A percentile compares a stretch with the other conserved stretches of the same genome.
These are phyloP conservation scores for Mortierella sp. DNA, from an alignment of 371 early-diverging fungal species.

Conservation along the genomic window DNA sequence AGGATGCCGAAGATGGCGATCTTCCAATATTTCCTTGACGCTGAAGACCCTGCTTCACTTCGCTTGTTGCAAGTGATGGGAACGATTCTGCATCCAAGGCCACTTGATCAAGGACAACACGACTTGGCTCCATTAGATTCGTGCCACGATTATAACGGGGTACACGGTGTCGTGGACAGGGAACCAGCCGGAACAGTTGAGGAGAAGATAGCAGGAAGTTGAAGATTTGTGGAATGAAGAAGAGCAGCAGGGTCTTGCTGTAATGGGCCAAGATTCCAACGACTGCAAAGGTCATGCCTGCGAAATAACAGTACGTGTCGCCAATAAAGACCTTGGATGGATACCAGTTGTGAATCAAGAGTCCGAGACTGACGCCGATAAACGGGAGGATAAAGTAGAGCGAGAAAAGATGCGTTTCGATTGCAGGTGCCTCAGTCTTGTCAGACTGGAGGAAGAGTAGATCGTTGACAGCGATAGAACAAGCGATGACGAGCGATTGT, in stretches of 20 bases:
- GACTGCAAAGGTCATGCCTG: slow-evolving; percentile 98
- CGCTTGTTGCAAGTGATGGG: not conserved
- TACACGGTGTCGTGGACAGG: slow-evolving; percentile 98
- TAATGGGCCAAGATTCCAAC: slow-evolving; percentile 95
- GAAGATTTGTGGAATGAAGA: slow-evolving; percentile 96
- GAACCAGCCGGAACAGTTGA: slow-evolving; percentile 93
- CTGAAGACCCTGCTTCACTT: slow-evolving; percentile 2
- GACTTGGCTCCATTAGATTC: slow-evolving; percentile 57
- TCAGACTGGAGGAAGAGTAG: slow-evolving; percentile 67
- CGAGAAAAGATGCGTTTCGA: slow-evolving; percentile 84
- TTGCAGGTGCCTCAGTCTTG: slow-evolving; percentile 59
- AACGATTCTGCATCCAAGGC: slow-evolving; percentile 7
- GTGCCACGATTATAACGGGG: slow-evolving; percentile 76
- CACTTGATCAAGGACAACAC: slow-evolving; percentile 30
- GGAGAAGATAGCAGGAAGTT: slow-evolving; percentile 96
- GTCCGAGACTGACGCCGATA: slow-evolving; percentile 82
- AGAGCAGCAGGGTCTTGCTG: slow-evolving; percentile 91
- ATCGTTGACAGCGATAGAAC: slow-evolving; percentile 87
- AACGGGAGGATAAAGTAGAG: slow-evolving; percentile 94
- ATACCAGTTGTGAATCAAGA: slow-evolving; percentile 89
- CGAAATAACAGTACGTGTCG: slow-evolving; percentile 97
- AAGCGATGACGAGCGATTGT: slow-evolving; percentile 90
- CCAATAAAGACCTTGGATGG: slow-evolving; percentile 97
- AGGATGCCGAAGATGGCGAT: slow-evolving; percentile 30
- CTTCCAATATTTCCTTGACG: slow-evolving; percentile 29